Percentiles rank a stretch among this genome's conserved stretches.
Evolutionary conservation across 768 basidiomycete species (phyloP).

Genomic region (Trametes punicea): DNA sequence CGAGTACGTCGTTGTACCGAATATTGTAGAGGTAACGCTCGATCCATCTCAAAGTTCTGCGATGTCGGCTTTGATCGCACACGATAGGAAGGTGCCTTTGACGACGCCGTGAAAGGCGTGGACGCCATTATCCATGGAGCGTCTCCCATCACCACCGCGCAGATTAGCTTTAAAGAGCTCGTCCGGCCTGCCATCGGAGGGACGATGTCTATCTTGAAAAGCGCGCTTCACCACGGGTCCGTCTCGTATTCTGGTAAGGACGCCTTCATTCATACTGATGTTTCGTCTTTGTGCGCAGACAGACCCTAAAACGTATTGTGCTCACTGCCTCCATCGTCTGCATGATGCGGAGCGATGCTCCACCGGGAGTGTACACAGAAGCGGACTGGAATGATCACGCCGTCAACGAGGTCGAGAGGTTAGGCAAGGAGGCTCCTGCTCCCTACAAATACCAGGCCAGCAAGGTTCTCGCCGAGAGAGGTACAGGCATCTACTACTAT

Average conservation of each 20-base stretch:
- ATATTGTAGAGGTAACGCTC: neutral
- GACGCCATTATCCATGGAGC: conserved; percentile 68
- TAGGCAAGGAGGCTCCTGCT: conserved; percentile 41
- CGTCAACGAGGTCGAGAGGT: conserved; percentile 40
- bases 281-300: neutral
- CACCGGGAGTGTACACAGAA: conserved; percentile 38
- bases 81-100: conserved; percentile 66
- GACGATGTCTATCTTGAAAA: neutral
- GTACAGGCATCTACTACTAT: conserved; percentile 41
- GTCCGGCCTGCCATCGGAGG: neutral
- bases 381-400: conserved; percentile 58
- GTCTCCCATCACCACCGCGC: conserved; percentile 60
- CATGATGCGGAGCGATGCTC: too few species aligned
- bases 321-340: too few species aligned
- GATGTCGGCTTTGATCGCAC: neutral
- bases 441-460: conserved; percentile 48
- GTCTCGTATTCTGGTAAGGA: neutral
- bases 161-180: conserved; percentile 25
- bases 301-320: neutral
- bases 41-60: too few species aligned
- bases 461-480: conserved; percentile 57
- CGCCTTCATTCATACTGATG: neutral
- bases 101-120: conserved; percentile 72
- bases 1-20: neutral
- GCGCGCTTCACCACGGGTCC: neutral